Conservation (phyloP, 345 rosid species). For the Euphorbia lathyris region DNA sequence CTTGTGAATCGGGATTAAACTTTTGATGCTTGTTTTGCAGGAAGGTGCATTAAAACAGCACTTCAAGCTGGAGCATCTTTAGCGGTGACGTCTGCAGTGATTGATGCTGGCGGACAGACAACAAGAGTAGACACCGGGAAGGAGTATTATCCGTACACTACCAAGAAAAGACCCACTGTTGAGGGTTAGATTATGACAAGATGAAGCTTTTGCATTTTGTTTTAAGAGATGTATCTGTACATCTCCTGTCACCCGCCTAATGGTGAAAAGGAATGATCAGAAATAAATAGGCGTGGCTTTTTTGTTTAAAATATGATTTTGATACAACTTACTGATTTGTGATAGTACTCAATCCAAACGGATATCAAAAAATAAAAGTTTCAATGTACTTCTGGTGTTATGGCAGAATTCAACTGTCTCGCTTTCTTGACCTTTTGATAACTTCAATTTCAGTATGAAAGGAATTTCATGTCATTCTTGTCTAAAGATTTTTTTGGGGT, state of each 20-base stretch:
- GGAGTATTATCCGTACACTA: slow-evolving; percentile 90
- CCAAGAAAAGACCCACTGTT: slow-evolving; percentile 59
- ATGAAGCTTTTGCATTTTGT: slow-evolving; percentile 15
- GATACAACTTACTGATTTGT: slow-evolving; percentile 10
- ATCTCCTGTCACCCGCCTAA: slow-evolving; percentile 7
- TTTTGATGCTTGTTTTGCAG: slow-evolving; percentile 34
- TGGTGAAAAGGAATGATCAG: slow-evolving; percentile 15
- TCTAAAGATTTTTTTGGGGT: too few relatives aligned
- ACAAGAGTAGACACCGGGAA: slow-evolving; percentile 83
- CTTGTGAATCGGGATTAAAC: neutral
- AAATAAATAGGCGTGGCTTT: slow-evolving; percentile 24
- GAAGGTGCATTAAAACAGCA: slow-evolving; percentile 79
- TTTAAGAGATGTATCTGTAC: slow-evolving; percentile 40
- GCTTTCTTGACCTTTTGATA: too few relatives aligned
- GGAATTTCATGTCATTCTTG: too few relatives aligned
- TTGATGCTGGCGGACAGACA: slow-evolving; percentile 91
- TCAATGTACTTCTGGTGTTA: neutral
- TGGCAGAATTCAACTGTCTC: neutral
- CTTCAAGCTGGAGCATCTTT: slow-evolving; percentile 83
- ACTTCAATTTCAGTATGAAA: too few relatives aligned
- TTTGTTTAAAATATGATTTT: slow-evolving; percentile 11
- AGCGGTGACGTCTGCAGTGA: slow-evolving; percentile 74
- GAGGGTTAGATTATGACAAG: slow-evolving; percentile 34
- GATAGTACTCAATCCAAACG: neutral
- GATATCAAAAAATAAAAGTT: neutral